Base-by-base conservation (phyloP, 1,284 basidiomycete species). In the Leucoagaricus sp. region DNA sequence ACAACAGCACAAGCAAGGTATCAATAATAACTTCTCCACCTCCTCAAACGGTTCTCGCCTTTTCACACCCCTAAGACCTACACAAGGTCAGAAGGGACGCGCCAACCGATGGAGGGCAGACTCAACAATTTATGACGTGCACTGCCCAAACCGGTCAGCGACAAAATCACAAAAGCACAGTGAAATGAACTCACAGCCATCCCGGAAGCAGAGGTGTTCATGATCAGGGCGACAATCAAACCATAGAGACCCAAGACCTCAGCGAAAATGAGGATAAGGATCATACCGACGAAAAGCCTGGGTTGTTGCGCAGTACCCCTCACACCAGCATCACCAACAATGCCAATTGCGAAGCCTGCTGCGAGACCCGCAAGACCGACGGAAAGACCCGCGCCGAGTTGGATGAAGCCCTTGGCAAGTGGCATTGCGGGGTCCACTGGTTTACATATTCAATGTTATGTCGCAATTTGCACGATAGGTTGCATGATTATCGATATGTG, bases 281-380 rank as follows among this genome's bases (percentile, higher is more conserved):
- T 65, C 91, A 97, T 87, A 38, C 91, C 93, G 67, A 98, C 96
- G 75, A 94, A 98, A 62, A 98, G 80, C 68, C 93, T 82, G 46
- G 94, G 93, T 77, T 98, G 94, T 72, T 96, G 91, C 40, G 91
- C 90, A 58, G 91, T 93, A 57, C 91, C 91, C 59, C 94, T 82
- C 40, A 95, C 93, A 82, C 94, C 93, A 60, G 96, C 92, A 71
- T 98, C 94, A 72, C 96, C 94, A 58, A 98, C 96, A 69, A 98
- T 93, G 62, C 96, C 96, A 67, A 99, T 96, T 36, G 96, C 95
- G 68, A 95, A 97, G 13, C 96, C 96, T 15, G 96, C 96, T 34
- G 95, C 92, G 47, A 99, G 78, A 65, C 96, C 96, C 26, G 96
- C 94, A 61, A 94, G 76, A 38, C 96, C 96, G 68, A 94, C 95